phyloP scores from a whole-genome alignment of 1,284 basidiomycete species.

The Coniophora puteana region DNA sequence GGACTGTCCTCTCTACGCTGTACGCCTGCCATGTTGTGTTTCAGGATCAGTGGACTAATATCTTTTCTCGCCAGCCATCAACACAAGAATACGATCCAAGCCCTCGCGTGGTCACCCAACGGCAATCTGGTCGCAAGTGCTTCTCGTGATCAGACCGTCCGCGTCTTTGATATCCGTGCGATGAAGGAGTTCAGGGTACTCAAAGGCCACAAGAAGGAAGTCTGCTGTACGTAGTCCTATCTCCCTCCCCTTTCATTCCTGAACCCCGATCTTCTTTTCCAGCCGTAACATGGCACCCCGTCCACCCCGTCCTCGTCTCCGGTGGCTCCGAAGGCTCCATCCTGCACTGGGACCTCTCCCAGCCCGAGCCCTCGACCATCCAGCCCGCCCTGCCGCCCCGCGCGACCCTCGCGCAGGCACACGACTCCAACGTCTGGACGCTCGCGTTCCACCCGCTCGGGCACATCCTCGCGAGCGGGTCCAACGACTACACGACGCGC shows the following conservation, averaged over 20 bases:
- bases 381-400: conserved; percentile 53
- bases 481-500: conserved; percentile 95
- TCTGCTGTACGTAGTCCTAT: conserved; percentile 75
- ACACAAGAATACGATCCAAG: conserved; percentile 97
- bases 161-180: conserved; percentile 96
- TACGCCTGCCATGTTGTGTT: conserved; percentile 35
- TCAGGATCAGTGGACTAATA: background rate
- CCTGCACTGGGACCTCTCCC: conserved; percentile 86
- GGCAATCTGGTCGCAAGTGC: conserved; percentile 93
- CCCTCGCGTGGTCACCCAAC: conserved; percentile 89
- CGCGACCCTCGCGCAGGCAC: conserved; percentile 85
- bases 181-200: conserved; percentile 94
- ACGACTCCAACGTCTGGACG: conserved; percentile 97
- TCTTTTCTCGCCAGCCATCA: conserved; percentile 61
- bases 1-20: conserved; percentile 84
- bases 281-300: conserved; percentile 95
- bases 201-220: conserved; percentile 96
- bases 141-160: conserved; percentile 89
- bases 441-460: conserved; percentile 95
- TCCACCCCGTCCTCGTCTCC: conserved; percentile 88
- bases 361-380: conserved; percentile 39
- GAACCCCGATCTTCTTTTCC: background rate
- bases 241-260: background rate
- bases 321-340: conserved; percentile 94
- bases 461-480: conserved; percentile 88